Conservation (phyloP, 768 basidiomycete species). For the Agaricus subrufescens region DNA sequence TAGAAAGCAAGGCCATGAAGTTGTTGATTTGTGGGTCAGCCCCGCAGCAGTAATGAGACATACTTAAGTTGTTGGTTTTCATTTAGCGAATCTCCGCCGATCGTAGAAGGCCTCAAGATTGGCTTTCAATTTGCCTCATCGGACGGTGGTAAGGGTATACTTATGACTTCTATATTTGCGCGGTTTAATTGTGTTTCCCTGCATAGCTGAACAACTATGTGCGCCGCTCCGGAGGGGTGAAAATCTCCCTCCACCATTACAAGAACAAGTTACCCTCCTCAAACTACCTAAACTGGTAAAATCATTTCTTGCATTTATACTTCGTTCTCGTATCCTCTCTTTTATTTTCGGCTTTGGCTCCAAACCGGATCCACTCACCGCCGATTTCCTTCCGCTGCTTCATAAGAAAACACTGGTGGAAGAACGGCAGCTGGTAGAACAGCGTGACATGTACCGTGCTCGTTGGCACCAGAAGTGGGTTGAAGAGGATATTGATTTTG, state of each 20-base stretch:
- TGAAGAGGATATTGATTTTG: conserved; percentile 53
- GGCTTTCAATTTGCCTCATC: conserved; percentile 53
- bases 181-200: background rate
- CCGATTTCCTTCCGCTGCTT: conserved; percentile 32
- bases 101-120: conserved; percentile 42
- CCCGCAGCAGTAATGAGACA: background rate
- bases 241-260: conserved; percentile 25
- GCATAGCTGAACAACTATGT: conserved; percentile 40
- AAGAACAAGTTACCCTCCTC: conserved; percentile 28
- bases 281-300: conserved; percentile 36
- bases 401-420: conserved; percentile 46
- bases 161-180: too few species aligned
- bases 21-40: conserved; percentile 52
- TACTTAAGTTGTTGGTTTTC: background rate
- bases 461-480: conserved; percentile 43
- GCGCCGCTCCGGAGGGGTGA: conserved; percentile 29
- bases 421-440: conserved; percentile 43
- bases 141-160: conserved; percentile 41
- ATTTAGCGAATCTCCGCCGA: conserved; percentile 37
- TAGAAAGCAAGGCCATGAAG: conserved; percentile 55
- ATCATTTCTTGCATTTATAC: conserved; percentile 35
- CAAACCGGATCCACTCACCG: conserved; percentile 30
- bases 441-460: conserved; percentile 38
- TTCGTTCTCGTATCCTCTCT: conserved; percentile 32
- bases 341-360: conserved; percentile 35